Percentiles rank a stretch among this genome's conserved stretches.
Evolutionary conservation across 2,329 filamentous ascomycete genomes (phyloP).

Genomic region (Cryphonectria radicalis): DNA sequence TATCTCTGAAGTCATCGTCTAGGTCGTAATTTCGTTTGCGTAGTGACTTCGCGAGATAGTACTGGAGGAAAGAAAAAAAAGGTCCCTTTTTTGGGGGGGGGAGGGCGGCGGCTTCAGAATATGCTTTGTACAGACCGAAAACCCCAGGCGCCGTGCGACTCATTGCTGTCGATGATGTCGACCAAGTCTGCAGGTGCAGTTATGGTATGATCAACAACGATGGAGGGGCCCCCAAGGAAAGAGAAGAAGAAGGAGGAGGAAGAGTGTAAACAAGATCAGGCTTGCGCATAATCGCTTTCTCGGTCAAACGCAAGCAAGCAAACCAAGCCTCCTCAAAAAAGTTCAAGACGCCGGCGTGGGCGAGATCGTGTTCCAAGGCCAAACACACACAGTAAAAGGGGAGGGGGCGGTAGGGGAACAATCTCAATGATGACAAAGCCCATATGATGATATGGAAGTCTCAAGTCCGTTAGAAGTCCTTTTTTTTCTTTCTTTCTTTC

Average conservation of each 20-base stretch:
- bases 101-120: neutral
- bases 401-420: neutral
- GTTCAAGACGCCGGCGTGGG: neutral
- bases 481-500: too few species aligned
- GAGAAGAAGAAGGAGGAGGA: neutral
- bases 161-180: neutral
- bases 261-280: neutral
- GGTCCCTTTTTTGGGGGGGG: neutral
- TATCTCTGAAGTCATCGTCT: slow-evolving; percentile 14
- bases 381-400: neutral
- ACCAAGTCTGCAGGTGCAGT: neutral
- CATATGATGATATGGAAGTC: neutral
- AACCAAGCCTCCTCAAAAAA: too few species aligned
- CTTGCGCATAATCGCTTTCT: neutral
- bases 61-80: slow-evolving; percentile 1
- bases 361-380: neutral
- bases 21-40: slow-evolving; percentile 12
- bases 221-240: neutral
- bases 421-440: neutral
- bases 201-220: neutral
- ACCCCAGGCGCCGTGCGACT: neutral
- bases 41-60: slow-evolving; percentile 12
- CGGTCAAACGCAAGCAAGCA: neutral
- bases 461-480: neutral
- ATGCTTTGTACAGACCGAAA: slow-evolving; percentile 10